Base-by-base conservation (phyloP, 106 monocot species). In the Acorus gramineus region DNA sequence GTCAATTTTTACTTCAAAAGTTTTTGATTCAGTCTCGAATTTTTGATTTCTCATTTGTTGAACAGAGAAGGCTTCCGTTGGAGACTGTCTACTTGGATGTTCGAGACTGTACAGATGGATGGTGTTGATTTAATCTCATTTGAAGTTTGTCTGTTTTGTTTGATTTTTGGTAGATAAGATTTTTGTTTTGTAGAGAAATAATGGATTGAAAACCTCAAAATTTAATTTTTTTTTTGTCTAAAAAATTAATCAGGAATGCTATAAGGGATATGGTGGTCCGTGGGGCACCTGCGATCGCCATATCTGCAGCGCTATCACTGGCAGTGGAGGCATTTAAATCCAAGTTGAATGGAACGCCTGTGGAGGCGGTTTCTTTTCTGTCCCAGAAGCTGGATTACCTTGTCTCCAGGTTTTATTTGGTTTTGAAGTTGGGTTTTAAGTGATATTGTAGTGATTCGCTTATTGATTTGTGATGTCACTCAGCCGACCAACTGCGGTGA, bases 401-500 rank as follows among this genome's bases (percentile, higher is more conserved):
- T 75, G 88, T 92, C 51, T 88, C 98, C 6, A 92, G 98, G 98
- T 98, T 54, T 7, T 50, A 7, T 52, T 42, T 53, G 43, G 11
- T 14, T 50, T 43, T 4, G 7, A 14, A 6, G n/a, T 5, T 49
- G 56, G 44, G 11, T 57, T 45, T 4, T 7, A 3, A 52, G 61
- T 42, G 2, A 5, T 28, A 28, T 28, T 28, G 28, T 56, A 8
- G 10, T 64, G 42, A 63, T 11, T 2, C 61, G 44, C 49, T 66
- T 14, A 52, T 65, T 4, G 8, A 71, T 50, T 11, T 59, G 60
- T 5, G 12, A 57, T 55, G 67, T 61, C 49, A 67, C 53, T 57
- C 79, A 92, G 92, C 61, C 98, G 98, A 8, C 98, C 98, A 12
- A 92, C 98, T 78, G 98, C 98, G 68, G 98, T 98, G 43, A 92